Conservation (phyloP, 2,329 filamentous ascomycete species). For the Plenodomus tracheiphilus region DNA sequence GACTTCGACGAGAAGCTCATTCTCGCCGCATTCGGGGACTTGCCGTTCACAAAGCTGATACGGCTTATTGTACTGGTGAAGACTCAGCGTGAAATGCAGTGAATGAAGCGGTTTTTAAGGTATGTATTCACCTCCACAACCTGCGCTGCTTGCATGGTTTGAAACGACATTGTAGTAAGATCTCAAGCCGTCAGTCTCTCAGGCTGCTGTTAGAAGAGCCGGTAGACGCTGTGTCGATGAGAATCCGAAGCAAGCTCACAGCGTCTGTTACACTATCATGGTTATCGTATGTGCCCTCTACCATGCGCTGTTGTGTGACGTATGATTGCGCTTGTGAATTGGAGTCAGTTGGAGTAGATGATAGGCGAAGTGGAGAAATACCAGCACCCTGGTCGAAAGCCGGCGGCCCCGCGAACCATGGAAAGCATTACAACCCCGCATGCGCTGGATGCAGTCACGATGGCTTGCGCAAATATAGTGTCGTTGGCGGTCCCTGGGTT, state of each 20-base stretch:
- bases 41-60: slow-evolving; percentile 20
- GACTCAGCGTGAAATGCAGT: neutral
- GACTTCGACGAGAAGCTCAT: slow-evolving; percentile 27
- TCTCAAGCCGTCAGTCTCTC: too few relatives aligned
- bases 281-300: neutral
- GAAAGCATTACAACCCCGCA: neutral
- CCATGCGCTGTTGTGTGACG: neutral
- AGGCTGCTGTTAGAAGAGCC: too few relatives aligned
- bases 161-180: neutral
- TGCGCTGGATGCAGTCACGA: neutral
- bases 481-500: neutral
- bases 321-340: neutral
- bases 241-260: neutral
- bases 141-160: slow-evolving; percentile 23
- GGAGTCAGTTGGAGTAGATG: slow-evolving; percentile 5
- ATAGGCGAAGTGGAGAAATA: neutral
- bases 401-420: neutral
- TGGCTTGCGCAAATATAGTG: neutral
- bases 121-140: slow-evolving; percentile 19
- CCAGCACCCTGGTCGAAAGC: neutral
- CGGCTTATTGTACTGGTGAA: slow-evolving; percentile 15
- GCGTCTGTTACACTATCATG: neutral
- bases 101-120: slow-evolving; percentile 1
- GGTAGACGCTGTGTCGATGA: neutral
- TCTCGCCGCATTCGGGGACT: slow-evolving; percentile 18